These are phyloP conservation scores for Komagataella pseudopastoris DNA, from an alignment of 805 yeast species.

Conservation along the genomic window DNA sequence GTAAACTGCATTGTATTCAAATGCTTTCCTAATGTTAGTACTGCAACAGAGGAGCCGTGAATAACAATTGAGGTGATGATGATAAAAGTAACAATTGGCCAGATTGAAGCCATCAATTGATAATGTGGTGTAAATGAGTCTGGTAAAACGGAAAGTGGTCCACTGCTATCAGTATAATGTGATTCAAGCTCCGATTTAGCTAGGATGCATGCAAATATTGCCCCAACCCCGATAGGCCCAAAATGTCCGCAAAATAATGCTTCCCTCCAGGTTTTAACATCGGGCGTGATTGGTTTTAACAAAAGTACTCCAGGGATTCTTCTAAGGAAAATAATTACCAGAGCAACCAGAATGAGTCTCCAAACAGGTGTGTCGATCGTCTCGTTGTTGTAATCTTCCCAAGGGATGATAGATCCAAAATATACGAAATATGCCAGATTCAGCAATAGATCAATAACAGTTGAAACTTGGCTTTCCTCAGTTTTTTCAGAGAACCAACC, in stretches of 20 bases:
- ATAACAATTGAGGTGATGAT: constrained; percentile 43
- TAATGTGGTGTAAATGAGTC: constrained; percentile 9
- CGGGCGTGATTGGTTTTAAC: constrained; percentile 72
- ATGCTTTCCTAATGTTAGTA: constrained; percentile 62
- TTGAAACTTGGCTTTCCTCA: constrained; percentile 49
- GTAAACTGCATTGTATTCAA: constrained; percentile 87
- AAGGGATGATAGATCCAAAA: constrained; percentile 59
- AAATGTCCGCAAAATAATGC: constrained; percentile 91
- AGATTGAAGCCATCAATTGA: constrained; percentile 20
- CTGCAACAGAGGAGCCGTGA: constrained; percentile 50
- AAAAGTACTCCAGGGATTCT: constrained; percentile 73
- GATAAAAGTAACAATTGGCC: constrained; percentile 41
- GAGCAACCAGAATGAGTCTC: constrained; percentile 37
- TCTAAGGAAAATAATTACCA: constrained; percentile 48
- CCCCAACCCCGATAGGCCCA: constrained; percentile 74
- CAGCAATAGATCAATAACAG: constrained; percentile 48
- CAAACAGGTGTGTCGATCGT: constrained; percentile 33
- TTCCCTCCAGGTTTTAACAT: constrained; percentile 84
- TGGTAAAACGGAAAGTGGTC: constrained; percentile 19
- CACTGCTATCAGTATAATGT: constrained; percentile 21
- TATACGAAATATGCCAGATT: constrained; percentile 58
- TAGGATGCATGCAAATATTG: constrained; percentile 20
- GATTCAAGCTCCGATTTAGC: constrained; percentile 21
- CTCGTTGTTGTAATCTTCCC: constrained; percentile 43
- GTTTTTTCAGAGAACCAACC: constrained; percentile 50